Base-by-base conservation (phyloP, 2,329 filamentous ascomycete species). In the Phyllosticta ampelicida region DNA sequence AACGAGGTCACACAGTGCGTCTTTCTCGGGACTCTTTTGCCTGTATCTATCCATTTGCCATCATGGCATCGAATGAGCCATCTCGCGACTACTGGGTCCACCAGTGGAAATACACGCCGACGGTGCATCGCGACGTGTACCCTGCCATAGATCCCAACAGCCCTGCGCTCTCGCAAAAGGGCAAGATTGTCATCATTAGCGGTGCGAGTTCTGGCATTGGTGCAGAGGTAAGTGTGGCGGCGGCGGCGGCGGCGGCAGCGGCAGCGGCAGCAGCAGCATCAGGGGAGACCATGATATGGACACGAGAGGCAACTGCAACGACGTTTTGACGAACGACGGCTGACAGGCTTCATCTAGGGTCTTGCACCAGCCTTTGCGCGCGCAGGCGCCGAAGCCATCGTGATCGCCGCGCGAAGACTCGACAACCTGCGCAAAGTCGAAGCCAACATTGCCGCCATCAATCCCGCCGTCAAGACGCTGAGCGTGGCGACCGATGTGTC, bases 191-290 rank as follows among this genome's bases (percentile, higher is more conserved):
- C 52, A 73, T 86, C 59, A 76, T 85, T 54, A 81, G 76, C 0
- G 82, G 81, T 9, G 80, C 77, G 0, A 79, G 77, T 1, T 77
- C 75, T 44, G 80, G 81, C 2, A 76, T 83, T 36, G 81, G 83
- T 3, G 72, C 71, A 2, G 74, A 76, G 16, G 80, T 44, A 16
- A 44, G 30, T 44, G 23, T 26, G 23, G 23, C 23, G 23, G n/a
- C n/a, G n/a, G n/a, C n/a, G n/a, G n/a, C n/a, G n/a, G n/a, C n/a
- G n/a, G n/a, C n/a, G n/a, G n/a, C n/a, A n/a, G n/a, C n/a, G n/a
- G n/a, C n/a, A n/a, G n/a, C n/a, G n/a, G n/a, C n/a, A n/a, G n/a
- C n/a, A n/a, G n/a, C 2, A 29, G 28, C 8, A 29, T 29, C 8
- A 29, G 28, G 28, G 28, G 28, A 29, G 28, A 10, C 11, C 28